Evolutionary conservation across 176 grass and related monocot species (phyloP).

Genomic region (Poa pratensis): DNA sequence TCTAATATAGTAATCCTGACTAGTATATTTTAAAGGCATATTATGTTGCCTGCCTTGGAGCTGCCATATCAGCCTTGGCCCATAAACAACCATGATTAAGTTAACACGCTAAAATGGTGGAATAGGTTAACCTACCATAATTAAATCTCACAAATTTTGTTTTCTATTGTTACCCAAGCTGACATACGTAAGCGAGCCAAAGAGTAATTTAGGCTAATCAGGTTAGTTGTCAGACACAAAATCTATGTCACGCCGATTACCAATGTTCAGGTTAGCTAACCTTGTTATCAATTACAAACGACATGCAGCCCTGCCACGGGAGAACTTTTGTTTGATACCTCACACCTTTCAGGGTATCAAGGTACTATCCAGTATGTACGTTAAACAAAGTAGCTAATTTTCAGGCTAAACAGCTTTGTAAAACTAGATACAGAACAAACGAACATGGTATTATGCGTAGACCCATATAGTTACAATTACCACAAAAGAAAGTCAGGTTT

Average conservation of each 20-base stretch:
- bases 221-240: slow-evolving; percentile 5
- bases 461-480: neutral
- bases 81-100: slow-evolving; percentile 4
- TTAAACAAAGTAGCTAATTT: slow-evolving; percentile 24
- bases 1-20: too few species aligned
- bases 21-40: too few species aligned
- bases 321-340: neutral
- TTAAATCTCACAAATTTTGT: neutral
- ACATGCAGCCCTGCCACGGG: neutral
- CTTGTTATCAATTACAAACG: neutral
- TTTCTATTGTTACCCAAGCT: neutral
- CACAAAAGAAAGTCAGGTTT: neutral
- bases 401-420: neutral
- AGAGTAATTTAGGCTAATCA: slow-evolving; percentile 15
- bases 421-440: slow-evolving; percentile 14
- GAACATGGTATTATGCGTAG: neutral
- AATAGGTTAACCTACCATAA: neutral
- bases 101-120: neutral
- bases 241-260: neutral
- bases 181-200: neutral
- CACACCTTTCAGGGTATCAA: neutral
- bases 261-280: neutral
- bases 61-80: too few species aligned
- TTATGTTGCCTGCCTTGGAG: too few species aligned
- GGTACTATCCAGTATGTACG: neutral